These are phyloP conservation scores for Aspergillus baeticus DNA, from an alignment of 495 filamentous ascomycete species.

Conservation along the genomic window DNA sequence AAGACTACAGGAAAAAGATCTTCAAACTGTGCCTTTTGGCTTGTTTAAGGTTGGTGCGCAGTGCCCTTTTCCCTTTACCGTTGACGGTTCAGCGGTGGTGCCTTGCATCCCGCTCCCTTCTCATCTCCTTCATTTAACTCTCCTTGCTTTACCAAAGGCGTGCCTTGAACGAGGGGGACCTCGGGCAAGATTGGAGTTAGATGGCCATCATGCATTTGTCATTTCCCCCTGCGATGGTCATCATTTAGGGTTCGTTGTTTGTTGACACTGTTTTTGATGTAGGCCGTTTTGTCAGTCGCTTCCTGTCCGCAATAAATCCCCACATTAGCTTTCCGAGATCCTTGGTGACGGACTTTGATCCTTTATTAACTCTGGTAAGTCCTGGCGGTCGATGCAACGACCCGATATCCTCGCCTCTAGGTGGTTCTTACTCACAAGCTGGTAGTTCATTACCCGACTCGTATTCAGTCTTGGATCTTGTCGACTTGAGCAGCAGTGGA, in stretches of 20 bases:
- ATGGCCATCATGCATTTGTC: slow-evolving; percentile 19
- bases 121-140: slow-evolving; percentile 24
- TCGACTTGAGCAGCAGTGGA: slow-evolving; percentile 9
- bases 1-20: slow-evolving; percentile 17
- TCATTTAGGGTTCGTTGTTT: slow-evolving; percentile 34
- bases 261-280: slow-evolving; percentile 32
- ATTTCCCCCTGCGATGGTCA: slow-evolving; percentile 15
- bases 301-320: slow-evolving; percentile 23
- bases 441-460: slow-evolving; percentile 29
- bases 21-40: slow-evolving; percentile 16
- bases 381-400: slow-evolving; percentile 33
- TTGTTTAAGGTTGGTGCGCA: slow-evolving; percentile 31
- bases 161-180: slow-evolving; percentile 26
- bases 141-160: slow-evolving; percentile 40
- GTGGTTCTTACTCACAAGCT: slow-evolving; percentile 35
- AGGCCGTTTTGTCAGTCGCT: slow-evolving; percentile 25
- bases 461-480: slow-evolving; percentile 14
- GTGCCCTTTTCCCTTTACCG: slow-evolving; percentile 29
- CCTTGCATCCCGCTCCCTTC: slow-evolving; percentile 43
- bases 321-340: slow-evolving; percentile 34
- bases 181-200: slow-evolving; percentile 35
- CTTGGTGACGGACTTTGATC: slow-evolving; percentile 19
- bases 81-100: slow-evolving; percentile 20
- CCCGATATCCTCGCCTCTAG: slow-evolving; percentile 25
- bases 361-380: slow-evolving; percentile 31